Evolutionary conservation across 1,284 basidiomycete species (phyloP), one percentile per base, ranked within the genome.

Genomic region (Phellopilus nigrolimitatus): DNA sequence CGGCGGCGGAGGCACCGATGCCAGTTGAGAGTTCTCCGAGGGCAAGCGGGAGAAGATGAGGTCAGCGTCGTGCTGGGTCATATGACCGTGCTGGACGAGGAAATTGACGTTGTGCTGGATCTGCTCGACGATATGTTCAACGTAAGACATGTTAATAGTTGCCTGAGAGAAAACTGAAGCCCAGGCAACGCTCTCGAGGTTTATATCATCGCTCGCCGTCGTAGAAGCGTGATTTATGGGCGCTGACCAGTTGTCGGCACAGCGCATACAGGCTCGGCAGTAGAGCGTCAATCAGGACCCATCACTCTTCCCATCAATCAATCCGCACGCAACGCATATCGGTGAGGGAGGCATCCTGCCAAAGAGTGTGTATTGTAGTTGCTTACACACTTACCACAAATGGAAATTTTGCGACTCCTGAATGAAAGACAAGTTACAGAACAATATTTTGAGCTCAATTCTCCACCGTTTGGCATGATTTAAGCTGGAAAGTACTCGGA

Each of bases 91-190:
- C 1, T 75, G 67, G 7, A 78, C 73, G 21, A 88, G 72, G 60
- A 87, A 82, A 21, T 76, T 68, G 34, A 87, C 66, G 55, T 85
- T 81, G 55, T 73, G 69, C 56, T 76, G 72, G n/a, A 82, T 80
- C 59, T 84, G 84, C 34, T 73, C 70, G 56, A 82, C 64, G 53
- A 87, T 67, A 56, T 84, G 80, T 2, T 72, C 70, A 15, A 82
- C 47, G 30, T 52, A 56, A 9, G 54, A 27, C 48, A 46, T 49
- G 36, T 8, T 45, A 13, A 15, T 15, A 22, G 22, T 21, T 6
- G 3, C 10, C n/a, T 6, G n/a, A n/a, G n/a, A n/a, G n/a, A n/a
- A n/a, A n/a, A n/a, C n/a, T n/a, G n/a, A n/a, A n/a, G n/a, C n/a
- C n/a, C n/a, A n/a, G n/a, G n/a, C n/a, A n/a, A n/a, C n/a, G n/a